Percentiles rank a stretch among this genome's conserved stretches.
phyloP scores from a whole-genome alignment of 805 yeast species.

The Ascoidea rubescens region DNA sequence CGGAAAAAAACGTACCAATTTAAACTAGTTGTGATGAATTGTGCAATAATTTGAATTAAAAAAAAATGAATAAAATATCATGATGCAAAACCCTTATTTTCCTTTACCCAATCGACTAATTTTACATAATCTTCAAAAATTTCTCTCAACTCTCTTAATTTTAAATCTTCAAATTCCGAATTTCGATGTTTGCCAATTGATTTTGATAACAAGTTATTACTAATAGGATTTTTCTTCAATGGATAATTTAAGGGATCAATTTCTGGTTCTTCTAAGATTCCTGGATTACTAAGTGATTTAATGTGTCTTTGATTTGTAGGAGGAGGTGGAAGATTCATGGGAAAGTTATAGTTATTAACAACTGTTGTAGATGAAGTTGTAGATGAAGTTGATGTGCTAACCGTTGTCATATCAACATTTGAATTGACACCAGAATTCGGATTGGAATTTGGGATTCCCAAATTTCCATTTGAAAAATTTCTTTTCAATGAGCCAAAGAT shows the following conservation, averaged over 20 bases:
- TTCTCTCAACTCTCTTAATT: slow-evolving; percentile 6
- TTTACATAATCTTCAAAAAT: slow-evolving; percentile 5
- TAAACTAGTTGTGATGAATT: too few relatives aligned
- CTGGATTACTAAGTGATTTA: background rate
- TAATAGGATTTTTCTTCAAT: background rate
- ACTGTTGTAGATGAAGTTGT: background rate
- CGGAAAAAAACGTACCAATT: too few relatives aligned
- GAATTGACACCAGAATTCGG: background rate
- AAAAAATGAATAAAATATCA: too few relatives aligned
- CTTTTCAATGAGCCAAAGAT: background rate
- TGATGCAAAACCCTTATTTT: background rate
- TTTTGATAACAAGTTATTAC: background rate
- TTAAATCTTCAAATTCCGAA: slow-evolving; percentile 6
- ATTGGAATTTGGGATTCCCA: background rate
- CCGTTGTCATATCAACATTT: background rate
- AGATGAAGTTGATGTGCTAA: background rate
- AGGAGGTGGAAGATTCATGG: background rate
- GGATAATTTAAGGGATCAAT: background rate
- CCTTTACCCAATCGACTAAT: background rate
- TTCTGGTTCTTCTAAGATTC: background rate
- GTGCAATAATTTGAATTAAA: too few relatives aligned
- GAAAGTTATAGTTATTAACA: background rate
- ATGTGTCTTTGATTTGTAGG: background rate
- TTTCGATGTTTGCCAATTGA: slow-evolving; percentile 1
- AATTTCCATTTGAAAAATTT: background rate